Conservation (phyloP, 768 basidiomycete genomes). For the Rhizopogon roseolus region DNA sequence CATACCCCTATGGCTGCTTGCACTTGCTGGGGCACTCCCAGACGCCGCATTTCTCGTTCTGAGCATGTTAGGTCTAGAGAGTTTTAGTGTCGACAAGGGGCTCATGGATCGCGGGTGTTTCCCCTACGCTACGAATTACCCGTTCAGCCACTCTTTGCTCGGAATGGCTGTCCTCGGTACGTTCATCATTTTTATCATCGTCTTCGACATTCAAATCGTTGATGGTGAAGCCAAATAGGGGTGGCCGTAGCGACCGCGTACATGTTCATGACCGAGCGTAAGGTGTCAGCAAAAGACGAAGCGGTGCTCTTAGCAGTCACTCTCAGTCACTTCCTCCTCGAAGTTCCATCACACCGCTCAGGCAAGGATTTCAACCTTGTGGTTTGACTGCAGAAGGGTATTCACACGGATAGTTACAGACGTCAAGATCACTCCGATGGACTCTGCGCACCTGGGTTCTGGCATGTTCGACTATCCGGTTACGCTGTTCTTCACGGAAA, state of each 20-base stretch:
- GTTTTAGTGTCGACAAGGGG: slow-evolving; percentile 18
- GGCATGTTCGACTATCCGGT: slow-evolving; percentile 22
- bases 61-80: slow-evolving; percentile 21
- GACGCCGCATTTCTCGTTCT: slow-evolving; percentile 26
- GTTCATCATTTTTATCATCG: background rate
- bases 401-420: slow-evolving; percentile 7
- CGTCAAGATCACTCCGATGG: slow-evolving; percentile 22
- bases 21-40: slow-evolving; percentile 20
- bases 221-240: slow-evolving; percentile 5
- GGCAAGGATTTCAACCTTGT: slow-evolving; percentile 9
- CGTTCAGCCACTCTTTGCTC: slow-evolving; percentile 25
- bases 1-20: slow-evolving; percentile 10
- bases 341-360: slow-evolving; percentile 23
- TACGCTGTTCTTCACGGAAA: slow-evolving; percentile 20
- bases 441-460: slow-evolving; percentile 12
- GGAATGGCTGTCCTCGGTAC: slow-evolving; percentile 19
- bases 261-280: slow-evolving; percentile 12
- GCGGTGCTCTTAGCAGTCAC: slow-evolving; percentile 13
- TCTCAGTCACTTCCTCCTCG: slow-evolving; percentile 25
- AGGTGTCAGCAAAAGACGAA: slow-evolving; percentile 14
- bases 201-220: background rate
- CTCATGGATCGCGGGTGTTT: slow-evolving; percentile 22
- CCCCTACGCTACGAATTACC: slow-evolving; percentile 29
- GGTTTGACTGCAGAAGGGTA: background rate
- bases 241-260: slow-evolving; percentile 14